Percentiles rank a stretch among this genome's conserved stretches.
These are phyloP conservation scores for Phytophthora aleatoria DNA, from an alignment of 352 stramenopile genomes.

Conservation along the genomic window DNA sequence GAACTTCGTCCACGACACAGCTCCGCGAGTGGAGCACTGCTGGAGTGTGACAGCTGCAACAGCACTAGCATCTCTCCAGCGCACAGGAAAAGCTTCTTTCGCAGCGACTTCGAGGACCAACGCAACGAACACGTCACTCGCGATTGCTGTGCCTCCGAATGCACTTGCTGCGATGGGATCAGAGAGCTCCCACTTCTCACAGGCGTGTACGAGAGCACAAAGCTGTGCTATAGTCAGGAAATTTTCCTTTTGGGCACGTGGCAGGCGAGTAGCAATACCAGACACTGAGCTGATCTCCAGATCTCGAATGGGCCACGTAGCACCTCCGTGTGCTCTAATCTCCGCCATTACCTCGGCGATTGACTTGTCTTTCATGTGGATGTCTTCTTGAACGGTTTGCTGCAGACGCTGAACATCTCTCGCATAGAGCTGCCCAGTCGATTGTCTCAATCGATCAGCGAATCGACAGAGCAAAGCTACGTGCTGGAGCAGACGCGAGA, in stretches of 20 bases:
- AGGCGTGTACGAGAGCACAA: slow-evolving; percentile 17
- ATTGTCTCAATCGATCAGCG: slow-evolving; percentile 35
- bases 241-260: slow-evolving; percentile 21
- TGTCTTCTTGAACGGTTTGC: slow-evolving; percentile 34
- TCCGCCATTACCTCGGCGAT: slow-evolving; percentile 33
- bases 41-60: slow-evolving; percentile 44
- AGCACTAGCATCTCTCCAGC: slow-evolving; percentile 40
- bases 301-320: slow-evolving; percentile 28
- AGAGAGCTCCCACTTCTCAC: slow-evolving; percentile 19
- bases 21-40: slow-evolving; percentile 11
- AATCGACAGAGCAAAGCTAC: slow-evolving; percentile 44
- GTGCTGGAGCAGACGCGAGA: slow-evolving; percentile 35
- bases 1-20: slow-evolving; percentile 45
- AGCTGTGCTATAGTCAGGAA: slow-evolving; percentile 38
- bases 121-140: slow-evolving; percentile 44
- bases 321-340: slow-evolving; percentile 14
- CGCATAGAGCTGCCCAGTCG: slow-evolving; percentile 29
- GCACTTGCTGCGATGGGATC: slow-evolving; percentile 13
- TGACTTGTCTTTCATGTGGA: slow-evolving; percentile 37
- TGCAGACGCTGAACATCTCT: slow-evolving; percentile 28
- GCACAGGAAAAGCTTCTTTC: slow-evolving; percentile 37
- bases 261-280: slow-evolving; percentile 10
- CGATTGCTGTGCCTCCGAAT: slow-evolving; percentile 9
- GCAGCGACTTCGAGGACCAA: slow-evolving; percentile 38
- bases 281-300: slow-evolving; percentile 5